Evolutionary conservation across 306 rosid species (phyloP), one percentile per base, ranked within the genome.

Genomic region (Argentina anserina): DNA sequence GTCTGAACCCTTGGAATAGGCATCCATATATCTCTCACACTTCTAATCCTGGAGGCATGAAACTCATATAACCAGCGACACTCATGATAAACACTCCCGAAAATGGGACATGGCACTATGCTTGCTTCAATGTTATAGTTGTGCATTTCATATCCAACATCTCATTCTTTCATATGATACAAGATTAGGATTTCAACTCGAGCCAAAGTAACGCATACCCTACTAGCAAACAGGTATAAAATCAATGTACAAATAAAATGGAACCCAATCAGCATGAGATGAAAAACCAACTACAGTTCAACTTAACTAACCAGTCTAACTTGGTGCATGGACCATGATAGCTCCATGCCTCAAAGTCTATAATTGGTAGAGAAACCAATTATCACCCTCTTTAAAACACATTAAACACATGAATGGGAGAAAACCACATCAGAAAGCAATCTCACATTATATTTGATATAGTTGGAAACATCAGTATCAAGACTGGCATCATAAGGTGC

Each of bases 391-490:
- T 28, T 50, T 50, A 7, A 7, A 50, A 56, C 63, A 25, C 33
- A 58, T 25, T 25, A 11, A 25, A 56, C 9, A 50, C 25, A 50
- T 1, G 11, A 2, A n/a, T 20, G 47, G 13, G 45, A 69, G 36
- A 49, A 11, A 7, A 56, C 42, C 34, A 60, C 40, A 58, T 66
- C 55, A 36, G 75, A 46, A 68, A 69, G 21, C 31, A 17, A 41
- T 33, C 28, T 65, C n/a, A 42, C n/a, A 12, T 40, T 5, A 33
- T 58, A 80, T 63, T 63, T 70, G 61, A 47, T 58, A 10, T 29
- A 28, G 17, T n/a, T 4, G 7, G 46, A 63, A 52, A 49, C 70
- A 70, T 55, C 69, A 80, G 58, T 73, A 15, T 29, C 80, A 75
- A 50, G 52, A 64, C 55, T 36, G 39, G 25, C 50, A 66, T 41